phyloP scores from a whole-genome alignment of 805 yeast genomes.

The Zygosaccharomyces lentus region DNA sequence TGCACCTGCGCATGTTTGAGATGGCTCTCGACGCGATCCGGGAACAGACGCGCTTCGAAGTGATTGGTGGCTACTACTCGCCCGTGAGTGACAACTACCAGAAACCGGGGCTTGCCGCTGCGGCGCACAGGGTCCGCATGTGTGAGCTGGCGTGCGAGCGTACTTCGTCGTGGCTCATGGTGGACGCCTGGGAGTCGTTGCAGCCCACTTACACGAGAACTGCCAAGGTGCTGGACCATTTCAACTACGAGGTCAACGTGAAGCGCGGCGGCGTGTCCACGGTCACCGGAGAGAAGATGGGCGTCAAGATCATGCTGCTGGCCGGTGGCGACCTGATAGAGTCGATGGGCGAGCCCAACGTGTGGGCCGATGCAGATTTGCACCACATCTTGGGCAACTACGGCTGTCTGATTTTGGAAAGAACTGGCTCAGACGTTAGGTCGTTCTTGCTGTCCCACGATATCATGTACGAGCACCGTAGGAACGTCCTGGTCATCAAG shows the following conservation, averaged over 20 bases:
- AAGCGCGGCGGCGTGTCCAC: constrained; percentile 79
- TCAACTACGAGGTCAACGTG: constrained; percentile 89
- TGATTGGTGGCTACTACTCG: constrained; percentile 92
- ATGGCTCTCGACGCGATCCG: constrained; percentile 94
- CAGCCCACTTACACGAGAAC: constrained; percentile 91
- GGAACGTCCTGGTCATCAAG: constrained; percentile 89
- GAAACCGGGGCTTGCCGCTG: constrained; percentile 86
- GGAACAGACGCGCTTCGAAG: constrained; percentile 91
- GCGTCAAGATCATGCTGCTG: constrained; percentile 89
- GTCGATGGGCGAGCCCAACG: constrained; percentile 99
- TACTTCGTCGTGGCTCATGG: constrained; percentile 97
- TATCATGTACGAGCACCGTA: constrained; percentile 93
- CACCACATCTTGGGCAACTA: constrained; percentile 94
- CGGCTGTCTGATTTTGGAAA: constrained; percentile 93
- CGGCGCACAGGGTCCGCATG: constrained; percentile 92
- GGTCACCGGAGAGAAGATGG: constrained; percentile 57
- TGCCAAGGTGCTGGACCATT: constrained; percentile 92
- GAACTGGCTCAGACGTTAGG: constrained; percentile 95
- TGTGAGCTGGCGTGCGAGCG: constrained; percentile 97
- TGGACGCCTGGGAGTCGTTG: constrained; percentile 97
- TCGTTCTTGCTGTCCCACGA: constrained; percentile 89
- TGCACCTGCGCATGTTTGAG: constrained; percentile 95
- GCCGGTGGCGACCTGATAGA: constrained; percentile 98
- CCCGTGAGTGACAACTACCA: constrained; percentile 92
- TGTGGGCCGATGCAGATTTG: constrained; percentile 94